Conservation (phyloP, 2,329 filamentous ascomycete species). For the Cryphonectria carpinicola region DNA sequence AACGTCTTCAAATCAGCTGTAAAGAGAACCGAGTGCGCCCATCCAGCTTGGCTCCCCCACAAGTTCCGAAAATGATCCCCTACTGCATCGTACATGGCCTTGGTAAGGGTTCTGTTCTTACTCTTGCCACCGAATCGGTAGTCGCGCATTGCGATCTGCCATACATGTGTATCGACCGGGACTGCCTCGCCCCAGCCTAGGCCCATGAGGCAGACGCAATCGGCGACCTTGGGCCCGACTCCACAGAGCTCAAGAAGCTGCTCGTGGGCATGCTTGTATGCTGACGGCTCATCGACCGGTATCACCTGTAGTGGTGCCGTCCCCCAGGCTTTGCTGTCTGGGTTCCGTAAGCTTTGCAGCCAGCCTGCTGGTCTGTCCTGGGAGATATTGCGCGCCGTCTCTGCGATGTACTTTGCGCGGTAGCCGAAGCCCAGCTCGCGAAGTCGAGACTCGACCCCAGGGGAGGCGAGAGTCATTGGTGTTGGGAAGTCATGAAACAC, state of each 20-base stretch:
- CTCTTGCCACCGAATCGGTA: slow-evolving; percentile 82
- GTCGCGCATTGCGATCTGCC: slow-evolving; percentile 96
- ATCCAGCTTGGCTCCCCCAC: slow-evolving; percentile 93
- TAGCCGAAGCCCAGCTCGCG: slow-evolving; percentile 91
- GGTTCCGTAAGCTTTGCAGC: slow-evolving; percentile 77
- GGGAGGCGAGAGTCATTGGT: slow-evolving; percentile 71
- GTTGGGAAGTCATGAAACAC: slow-evolving; percentile 86
- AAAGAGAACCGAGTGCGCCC: slow-evolving; percentile 97
- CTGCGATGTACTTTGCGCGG: slow-evolving; percentile 86
- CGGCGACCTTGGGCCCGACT: slow-evolving; percentile 94
- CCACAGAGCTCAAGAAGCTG: slow-evolving; percentile 79
- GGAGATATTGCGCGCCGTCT: slow-evolving; percentile 78
- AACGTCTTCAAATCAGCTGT: slow-evolving; percentile 90
- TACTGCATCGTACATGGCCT: slow-evolving; percentile 85
- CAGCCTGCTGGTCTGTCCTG: slow-evolving; percentile 70
- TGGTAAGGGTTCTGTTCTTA: slow-evolving; percentile 83
- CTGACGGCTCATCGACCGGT: slow-evolving; percentile 47
- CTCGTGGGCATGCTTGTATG: slow-evolving; percentile 79
- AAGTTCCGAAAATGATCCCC: slow-evolving; percentile 86
- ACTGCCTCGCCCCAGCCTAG: slow-evolving; percentile 94
- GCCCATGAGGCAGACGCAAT: slow-evolving; percentile 96
- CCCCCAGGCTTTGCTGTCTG: slow-evolving; percentile 6
- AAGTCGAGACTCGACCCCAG: slow-evolving; percentile 78
- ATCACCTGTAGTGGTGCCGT: slow-evolving; percentile 26
- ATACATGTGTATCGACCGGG: slow-evolving; percentile 96